A percentile compares a stretch with the other conserved stretches of the same genome.
Evolutionary conservation across 2,329 filamentous ascomycete species (phyloP).

Genomic region (Claviceps lovelessii): DNA sequence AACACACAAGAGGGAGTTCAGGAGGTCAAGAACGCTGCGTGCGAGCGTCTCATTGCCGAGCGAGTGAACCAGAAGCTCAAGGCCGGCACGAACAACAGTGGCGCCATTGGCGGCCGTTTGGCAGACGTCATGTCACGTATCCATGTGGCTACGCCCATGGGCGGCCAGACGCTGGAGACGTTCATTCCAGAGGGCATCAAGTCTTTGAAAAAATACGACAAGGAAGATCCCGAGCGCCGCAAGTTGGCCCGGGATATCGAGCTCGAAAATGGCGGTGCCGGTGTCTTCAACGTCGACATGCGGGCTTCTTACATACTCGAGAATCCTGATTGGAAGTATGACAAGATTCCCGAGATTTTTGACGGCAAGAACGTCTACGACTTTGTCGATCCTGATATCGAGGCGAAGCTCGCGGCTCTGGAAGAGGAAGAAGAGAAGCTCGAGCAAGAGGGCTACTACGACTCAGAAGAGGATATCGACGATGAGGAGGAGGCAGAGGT

Average conservation of each 20-base stretch:
- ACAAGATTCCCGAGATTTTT: constrained; percentile 86
- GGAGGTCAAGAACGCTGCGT: constrained; percentile 86
- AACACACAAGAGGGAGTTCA: constrained; percentile 90
- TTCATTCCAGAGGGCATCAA: constrained; percentile 81
- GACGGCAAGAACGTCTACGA: constrained; percentile 97
- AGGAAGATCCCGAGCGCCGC: constrained; percentile 69
- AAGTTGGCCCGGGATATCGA: constrained; percentile 76
- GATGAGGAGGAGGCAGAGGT: constrained; percentile 82
- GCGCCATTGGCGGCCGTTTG: constrained; percentile 64
- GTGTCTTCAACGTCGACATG: constrained; percentile 90
- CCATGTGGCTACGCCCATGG: constrained; percentile 89
- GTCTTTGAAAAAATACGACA: constrained; percentile 76
- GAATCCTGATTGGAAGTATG: constrained; percentile 87
- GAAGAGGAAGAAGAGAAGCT: constrained; percentile 93
- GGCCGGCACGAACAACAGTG: constrained; percentile 66
- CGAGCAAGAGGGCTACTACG: constrained; percentile 85
- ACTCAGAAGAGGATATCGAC: constrained; percentile 67
- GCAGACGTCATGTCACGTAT: constrained; percentile 87
- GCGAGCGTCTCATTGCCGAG: constrained; percentile 83
- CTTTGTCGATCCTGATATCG: constrained; percentile 93
- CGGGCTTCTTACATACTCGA: constrained; percentile 78
- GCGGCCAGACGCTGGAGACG: constrained; percentile 60
- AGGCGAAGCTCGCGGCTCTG: constrained; percentile 75
- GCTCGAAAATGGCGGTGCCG: constrained; percentile 82
- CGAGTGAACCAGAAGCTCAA: constrained; percentile 93